phyloP scores from a whole-genome alignment of 2,329 filamentous ascomycete species.

The Sordariomycetes sp. region DNA sequence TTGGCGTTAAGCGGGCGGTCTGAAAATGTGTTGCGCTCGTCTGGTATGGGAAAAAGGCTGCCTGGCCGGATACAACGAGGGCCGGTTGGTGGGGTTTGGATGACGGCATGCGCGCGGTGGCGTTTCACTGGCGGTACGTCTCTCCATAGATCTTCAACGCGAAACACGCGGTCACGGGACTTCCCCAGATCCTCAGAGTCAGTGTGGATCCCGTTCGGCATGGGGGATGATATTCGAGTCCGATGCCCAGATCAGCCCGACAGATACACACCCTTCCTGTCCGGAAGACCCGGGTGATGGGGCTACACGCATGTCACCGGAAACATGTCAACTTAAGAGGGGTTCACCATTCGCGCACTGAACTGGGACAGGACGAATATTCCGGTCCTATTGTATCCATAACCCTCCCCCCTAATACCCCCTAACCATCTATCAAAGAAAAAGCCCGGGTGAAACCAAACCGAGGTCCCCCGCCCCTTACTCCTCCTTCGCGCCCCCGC shows the following conservation, averaged over 20 bases:
- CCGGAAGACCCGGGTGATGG: background rate
- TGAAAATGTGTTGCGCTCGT: background rate
- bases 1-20: background rate
- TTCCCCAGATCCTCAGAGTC: background rate
- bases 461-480: constrained; percentile 23
- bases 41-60: background rate
- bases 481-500: constrained; percentile 63
- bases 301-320: background rate
- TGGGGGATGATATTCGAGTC: background rate
- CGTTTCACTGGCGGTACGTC: background rate
- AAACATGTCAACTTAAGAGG: background rate
- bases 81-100: background rate
- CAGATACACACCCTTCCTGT: background rate
- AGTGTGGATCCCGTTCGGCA: background rate
- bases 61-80: background rate
- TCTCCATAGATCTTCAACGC: background rate
- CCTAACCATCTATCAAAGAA: background rate
- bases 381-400: background rate
- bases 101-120: background rate
- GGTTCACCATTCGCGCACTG: background rate
- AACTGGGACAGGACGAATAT: background rate
- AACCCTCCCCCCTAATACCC: background rate
- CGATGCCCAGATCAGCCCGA: background rate
- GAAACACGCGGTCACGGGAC: background rate
- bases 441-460: background rate